Evolutionary conservation across 148 eudicot genomes (phyloP).

Genomic region (Vaccinium vitisidaea): DNA sequence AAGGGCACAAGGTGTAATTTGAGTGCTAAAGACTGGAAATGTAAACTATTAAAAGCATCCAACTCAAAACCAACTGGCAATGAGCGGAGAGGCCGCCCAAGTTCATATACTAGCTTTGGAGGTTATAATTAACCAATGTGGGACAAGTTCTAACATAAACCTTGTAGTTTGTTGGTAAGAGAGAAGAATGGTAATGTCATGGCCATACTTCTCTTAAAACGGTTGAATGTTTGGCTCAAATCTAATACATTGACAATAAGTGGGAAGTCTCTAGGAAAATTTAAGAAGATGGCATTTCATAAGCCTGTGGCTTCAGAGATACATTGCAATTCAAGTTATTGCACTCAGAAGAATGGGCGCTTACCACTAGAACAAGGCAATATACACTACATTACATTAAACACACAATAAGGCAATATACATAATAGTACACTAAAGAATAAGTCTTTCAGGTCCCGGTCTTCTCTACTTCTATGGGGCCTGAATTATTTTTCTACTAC

Average conservation of each 20-base stretch:
- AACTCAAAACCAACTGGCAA: too few species aligned
- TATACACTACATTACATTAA: background rate
- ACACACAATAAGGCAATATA: background rate
- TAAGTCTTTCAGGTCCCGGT: background rate
- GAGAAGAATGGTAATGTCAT: background rate
- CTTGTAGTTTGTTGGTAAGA: background rate
- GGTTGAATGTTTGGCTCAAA: background rate
- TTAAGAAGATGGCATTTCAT: background rate
- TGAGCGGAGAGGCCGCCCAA: too few species aligned
- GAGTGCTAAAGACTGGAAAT: background rate
- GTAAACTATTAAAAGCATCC: background rate
- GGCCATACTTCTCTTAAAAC: background rate
- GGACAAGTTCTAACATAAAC: background rate
- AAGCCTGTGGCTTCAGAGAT: too few species aligned
- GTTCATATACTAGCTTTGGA: too few species aligned
- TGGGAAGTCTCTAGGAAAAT: background rate
- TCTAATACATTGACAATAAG: background rate
- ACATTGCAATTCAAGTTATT: too few species aligned
- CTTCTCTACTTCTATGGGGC: background rate
- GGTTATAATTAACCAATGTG: too few species aligned
- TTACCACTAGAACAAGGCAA: background rate
- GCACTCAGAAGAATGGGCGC: background rate
- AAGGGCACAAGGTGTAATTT: background rate
- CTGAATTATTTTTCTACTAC: background rate
- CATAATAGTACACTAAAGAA: background rate